Evolutionary conservation across 192 early-diverging fungal genomes (phyloP), one percentile per base, ranked within the genome.

Genomic region (Coemansia sp.): DNA sequence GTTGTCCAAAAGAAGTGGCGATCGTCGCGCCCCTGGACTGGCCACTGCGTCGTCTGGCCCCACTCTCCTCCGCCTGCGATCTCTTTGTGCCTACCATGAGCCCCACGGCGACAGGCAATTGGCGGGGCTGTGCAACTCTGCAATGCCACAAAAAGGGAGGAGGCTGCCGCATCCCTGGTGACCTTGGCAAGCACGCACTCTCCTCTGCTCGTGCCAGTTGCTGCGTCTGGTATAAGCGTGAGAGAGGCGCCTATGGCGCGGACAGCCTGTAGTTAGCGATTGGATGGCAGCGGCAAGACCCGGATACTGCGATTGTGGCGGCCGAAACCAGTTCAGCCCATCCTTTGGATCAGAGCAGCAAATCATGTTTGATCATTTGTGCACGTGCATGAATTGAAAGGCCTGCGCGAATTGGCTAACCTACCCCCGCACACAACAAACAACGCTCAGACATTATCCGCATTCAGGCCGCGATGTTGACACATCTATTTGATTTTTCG

Each of bases 321-420:
- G 26, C 51, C 14, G 26, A 14, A 55, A 2, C 51, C 7, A 16
- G 51, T 16, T 26, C 51, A 2, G 26, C 8, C 43, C 7, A 31
- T 8, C 13, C 8, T 28, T 13, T 13, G 31, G 26, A 55, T 31
- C 26, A 26, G 26, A 14, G 4, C 51, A 31, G 16, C 51, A 55
- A 55, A 55, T 55, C 26, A 55, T 55, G 14, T 31, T 14, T 14
- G 51, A 55, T 55, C 51, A 6, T 26, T 26, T 2, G 39, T n/a
- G 39, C 63, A 65, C 63, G 63, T 65, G 63, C 28, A 23, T n/a
- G 13, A 18, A 57, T 65, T 53, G n/a, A 57, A 53, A 9, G 53
- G 53, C 13, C 26, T 26, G 9, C 48, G 13, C 51, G 26, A 55
- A 33, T 14, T 55, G 13, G 26, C 51, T 45, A 20, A 9, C 37